Evolutionary conservation across 2,329 filamentous ascomycete genomes (phyloP).

Genomic region (Penicillium sp.): DNA sequence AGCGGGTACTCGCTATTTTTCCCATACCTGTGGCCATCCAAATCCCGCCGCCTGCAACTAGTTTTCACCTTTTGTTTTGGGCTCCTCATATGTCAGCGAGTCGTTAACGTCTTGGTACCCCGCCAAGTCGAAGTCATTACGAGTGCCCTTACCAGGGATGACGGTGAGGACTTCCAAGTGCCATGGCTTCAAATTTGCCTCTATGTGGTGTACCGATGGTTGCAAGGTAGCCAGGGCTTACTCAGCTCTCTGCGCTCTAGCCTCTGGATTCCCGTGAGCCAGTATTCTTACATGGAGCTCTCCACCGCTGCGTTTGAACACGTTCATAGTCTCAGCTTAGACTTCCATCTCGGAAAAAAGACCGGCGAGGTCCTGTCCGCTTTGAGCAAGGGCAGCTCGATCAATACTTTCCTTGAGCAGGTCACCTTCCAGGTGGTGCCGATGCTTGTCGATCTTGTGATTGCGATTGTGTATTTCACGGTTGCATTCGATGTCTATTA

Average conservation of each 20-base stretch:
- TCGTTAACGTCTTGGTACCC: slow-evolving; percentile 84
- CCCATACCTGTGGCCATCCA: slow-evolving; percentile 93
- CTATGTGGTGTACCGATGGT: slow-evolving; percentile 73
- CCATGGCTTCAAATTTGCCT: slow-evolving; percentile 73
- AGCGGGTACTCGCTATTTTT: slow-evolving; percentile 91
- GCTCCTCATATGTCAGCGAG: slow-evolving; percentile 74
- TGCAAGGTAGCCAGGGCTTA: slow-evolving; percentile 86
- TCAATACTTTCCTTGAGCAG: slow-evolving; percentile 95
- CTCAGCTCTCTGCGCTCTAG: slow-evolving; percentile 78
- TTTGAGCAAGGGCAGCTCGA: slow-evolving; percentile 90
- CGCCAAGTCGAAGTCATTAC: slow-evolving; percentile 77
- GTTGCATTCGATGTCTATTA: slow-evolving; percentile 82
- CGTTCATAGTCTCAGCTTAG: slow-evolving; percentile 88
- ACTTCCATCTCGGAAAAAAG: slow-evolving; percentile 95
- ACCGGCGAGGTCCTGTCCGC: slow-evolving; percentile 95
- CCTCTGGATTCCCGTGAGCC: slow-evolving; percentile 93
- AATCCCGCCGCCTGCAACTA: slow-evolving; percentile 70
- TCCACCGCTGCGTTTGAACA: slow-evolving; percentile 96
- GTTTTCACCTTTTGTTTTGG: slow-evolving; percentile 79
- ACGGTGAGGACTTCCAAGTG: slow-evolving; percentile 53
- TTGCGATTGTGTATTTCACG: slow-evolving; percentile 81
- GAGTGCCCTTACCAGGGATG: slow-evolving; percentile 63
- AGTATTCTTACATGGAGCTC: slow-evolving; percentile 92
- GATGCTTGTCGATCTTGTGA: slow-evolving; percentile 84
- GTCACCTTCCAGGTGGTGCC: slow-evolving; percentile 94